Percentiles rank a stretch among this genome's conserved stretches.
Conservation (phyloP, 352 stramenopile species). For the Elongisporangium anandrum region DNA sequence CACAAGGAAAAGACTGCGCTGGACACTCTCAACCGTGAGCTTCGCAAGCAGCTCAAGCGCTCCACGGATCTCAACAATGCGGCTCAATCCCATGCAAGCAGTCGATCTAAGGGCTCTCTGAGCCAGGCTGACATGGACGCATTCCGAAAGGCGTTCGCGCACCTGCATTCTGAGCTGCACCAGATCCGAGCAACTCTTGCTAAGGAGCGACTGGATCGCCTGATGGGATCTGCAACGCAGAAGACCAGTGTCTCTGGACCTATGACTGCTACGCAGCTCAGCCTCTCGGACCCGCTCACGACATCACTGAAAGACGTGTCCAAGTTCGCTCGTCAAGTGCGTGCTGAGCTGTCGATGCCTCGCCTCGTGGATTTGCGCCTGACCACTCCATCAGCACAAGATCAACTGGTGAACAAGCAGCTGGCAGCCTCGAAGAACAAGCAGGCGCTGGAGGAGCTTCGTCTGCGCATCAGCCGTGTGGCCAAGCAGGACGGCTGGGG, state of each 20-base stretch:
- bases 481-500: constrained; percentile 52
- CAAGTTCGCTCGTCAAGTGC: constrained; percentile 42
- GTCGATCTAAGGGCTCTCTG: constrained; percentile 8
- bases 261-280: constrained; percentile 7
- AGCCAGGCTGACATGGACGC: constrained; percentile 48
- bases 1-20: constrained; percentile 79
- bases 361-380: constrained; percentile 54
- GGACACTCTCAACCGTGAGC: constrained; percentile 63
- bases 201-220: constrained; percentile 51
- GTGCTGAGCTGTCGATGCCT: constrained; percentile 62
- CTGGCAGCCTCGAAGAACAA: constrained; percentile 40
- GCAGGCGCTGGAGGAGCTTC: constrained; percentile 35
- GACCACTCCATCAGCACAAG: constrained; percentile 14
- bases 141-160: constrained; percentile 51
- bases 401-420: constrained; percentile 47
- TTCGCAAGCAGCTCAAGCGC: constrained; percentile 79
- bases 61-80: constrained; percentile 38
- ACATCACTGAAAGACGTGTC: constrained; percentile 44
- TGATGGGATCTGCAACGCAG: constrained; percentile 20
- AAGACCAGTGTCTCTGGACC: constrained; percentile 3
- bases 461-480: constrained; percentile 30
- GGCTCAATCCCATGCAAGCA: constrained; percentile 11
- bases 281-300: constrained; percentile 20
- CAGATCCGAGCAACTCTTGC: constrained; percentile 42
- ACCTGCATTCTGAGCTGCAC: constrained; percentile 51